phyloP scores from a whole-genome alignment of 208 protist species.

The Acanthamoeba royreba region DNA sequence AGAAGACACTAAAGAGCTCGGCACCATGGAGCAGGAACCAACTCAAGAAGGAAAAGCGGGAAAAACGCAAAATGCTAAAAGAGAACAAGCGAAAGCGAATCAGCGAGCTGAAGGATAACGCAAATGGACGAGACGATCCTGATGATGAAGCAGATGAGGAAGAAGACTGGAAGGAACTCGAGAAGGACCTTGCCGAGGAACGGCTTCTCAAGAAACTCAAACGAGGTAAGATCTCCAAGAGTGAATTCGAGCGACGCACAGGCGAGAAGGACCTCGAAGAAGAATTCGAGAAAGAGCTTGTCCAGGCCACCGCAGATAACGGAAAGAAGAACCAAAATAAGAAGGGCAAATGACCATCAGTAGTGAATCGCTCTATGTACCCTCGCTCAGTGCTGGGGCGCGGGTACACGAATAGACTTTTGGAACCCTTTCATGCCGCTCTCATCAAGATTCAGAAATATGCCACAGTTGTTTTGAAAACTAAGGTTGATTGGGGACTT shows the following conservation, averaged over 20 bases:
- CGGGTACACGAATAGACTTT: too few species aligned
- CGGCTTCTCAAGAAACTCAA: slow-evolving; percentile 34
- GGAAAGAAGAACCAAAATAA: too few species aligned
- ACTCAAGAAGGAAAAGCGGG: slow-evolving; percentile 21
- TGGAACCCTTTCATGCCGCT: too few species aligned
- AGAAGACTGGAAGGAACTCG: slow-evolving; percentile 14
- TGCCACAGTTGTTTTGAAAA: too few species aligned
- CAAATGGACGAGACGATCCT: background rate
- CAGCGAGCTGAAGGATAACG: background rate
- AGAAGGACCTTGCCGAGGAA: slow-evolving; percentile 16
- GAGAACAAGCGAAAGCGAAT: slow-evolving; percentile 2
- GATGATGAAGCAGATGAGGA: background rate
- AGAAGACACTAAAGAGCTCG: background rate
- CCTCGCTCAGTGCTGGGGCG: background rate
- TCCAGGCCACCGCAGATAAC: too few species aligned
- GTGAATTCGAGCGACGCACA: slow-evolving; percentile 26
- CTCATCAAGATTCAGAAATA: too few species aligned
- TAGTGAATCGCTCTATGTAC: background rate
- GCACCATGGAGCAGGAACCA: slow-evolving; percentile 7
- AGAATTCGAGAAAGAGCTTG: background rate
- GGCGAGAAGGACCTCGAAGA: slow-evolving; percentile 17
- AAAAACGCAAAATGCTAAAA: slow-evolving; percentile 17
- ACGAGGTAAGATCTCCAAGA: slow-evolving; percentile 10
- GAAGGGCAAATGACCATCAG: background rate
- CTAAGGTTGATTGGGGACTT: too few species aligned